Evolutionary conservation across 305 asterid genomes (phyloP), one percentile per base, ranked within the genome.

Genomic region (Fraxinus latifolia): DNA sequence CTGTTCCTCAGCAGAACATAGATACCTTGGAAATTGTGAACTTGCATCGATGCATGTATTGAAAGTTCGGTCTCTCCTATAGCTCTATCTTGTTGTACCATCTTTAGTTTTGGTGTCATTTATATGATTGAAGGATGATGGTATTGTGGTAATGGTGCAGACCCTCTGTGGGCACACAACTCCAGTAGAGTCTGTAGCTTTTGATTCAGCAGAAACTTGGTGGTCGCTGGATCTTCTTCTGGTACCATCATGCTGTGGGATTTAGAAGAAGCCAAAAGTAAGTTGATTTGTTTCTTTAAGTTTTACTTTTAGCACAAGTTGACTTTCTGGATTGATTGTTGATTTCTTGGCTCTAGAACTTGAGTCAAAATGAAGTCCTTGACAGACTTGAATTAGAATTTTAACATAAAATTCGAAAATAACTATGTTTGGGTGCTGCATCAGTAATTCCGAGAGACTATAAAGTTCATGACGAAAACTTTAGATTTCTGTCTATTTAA

Each of bases 231-330:
- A 85, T 91, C 99, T 77, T 94, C 99, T 76, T 93, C 98, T 80
- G 98, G 99, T 80, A 93, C 94, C 85, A 90, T 96, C 83, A 94
- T 94, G 83, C 83, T 96, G 89, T 96, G 99, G 99, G 99, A 96
- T 87, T 86, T 96, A 83, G 98, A 94, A 88, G 97, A 94, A 89
- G 91, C 95, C 73, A 94, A 93, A 87, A 91, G 99, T 96, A 84
- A 87, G 97, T 84, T 74, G 68, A 74, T 31, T 79, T 77, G 79
- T 81, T 71, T 76, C 78, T 62, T 70, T 81, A 79, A 74, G 44
- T 42, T 79, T 58, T 79, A 21, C 65, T 39, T 34, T 76, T 17
- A 17, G 15, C 11, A 25, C 37, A 55, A 5, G 21, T 55, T 17
- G 9, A 55, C 25, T 55, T 55, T 55, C 68, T 55, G 68, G 68